Conservation (phyloP, 352 stramenopile species). For the Globisporangium spinosum region DNA sequence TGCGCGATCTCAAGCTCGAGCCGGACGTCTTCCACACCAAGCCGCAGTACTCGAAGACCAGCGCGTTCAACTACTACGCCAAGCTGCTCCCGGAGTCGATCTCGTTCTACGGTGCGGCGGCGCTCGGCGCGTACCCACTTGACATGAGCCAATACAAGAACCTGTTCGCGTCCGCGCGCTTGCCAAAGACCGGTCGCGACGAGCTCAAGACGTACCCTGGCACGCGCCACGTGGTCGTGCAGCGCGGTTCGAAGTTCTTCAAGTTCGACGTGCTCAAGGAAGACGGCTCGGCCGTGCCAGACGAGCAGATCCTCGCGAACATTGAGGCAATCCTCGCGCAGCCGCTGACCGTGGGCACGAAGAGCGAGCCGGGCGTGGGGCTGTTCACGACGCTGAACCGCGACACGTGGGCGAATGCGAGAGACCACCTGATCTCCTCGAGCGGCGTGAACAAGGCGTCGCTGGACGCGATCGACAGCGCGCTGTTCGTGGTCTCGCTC, state of each 20-base stretch:
- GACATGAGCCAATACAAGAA: slow-evolving; percentile 93
- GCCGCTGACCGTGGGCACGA: slow-evolving; percentile 38
- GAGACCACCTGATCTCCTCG: slow-evolving; percentile 49
- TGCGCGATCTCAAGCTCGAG: slow-evolving; percentile 77
- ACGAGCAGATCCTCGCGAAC: slow-evolving; percentile 81
- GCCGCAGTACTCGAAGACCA: slow-evolving; percentile 70
- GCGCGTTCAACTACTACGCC: slow-evolving; percentile 75
- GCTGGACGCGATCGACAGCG: slow-evolving; percentile 81
- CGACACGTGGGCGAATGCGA: slow-evolving; percentile 73
- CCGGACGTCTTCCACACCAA: slow-evolving; percentile 91
- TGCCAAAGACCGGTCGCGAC: slow-evolving; percentile 66
- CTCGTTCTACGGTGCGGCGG: slow-evolving; percentile 87
- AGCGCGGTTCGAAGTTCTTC: slow-evolving; percentile 85
- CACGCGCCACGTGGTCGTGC: slow-evolving; percentile 82
- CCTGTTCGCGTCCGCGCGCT: slow-evolving; percentile 79
- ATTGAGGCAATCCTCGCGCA: slow-evolving; percentile 80
- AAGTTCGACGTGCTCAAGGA: slow-evolving; percentile 80
- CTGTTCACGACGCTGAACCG: slow-evolving; percentile 83
- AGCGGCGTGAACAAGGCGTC: slow-evolving; percentile 59
- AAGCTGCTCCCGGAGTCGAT: slow-evolving; percentile 79
- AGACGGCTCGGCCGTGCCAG: slow-evolving; percentile 49
- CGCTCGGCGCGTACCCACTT: slow-evolving; percentile 81
- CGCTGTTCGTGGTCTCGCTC: slow-evolving; percentile 80
- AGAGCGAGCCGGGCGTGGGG: slow-evolving; percentile 49
- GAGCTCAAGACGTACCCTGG: slow-evolving; percentile 57